phyloP scores from a whole-genome alignment of 164 flowering plant genomes.

The Echeveria elegans region DNA sequence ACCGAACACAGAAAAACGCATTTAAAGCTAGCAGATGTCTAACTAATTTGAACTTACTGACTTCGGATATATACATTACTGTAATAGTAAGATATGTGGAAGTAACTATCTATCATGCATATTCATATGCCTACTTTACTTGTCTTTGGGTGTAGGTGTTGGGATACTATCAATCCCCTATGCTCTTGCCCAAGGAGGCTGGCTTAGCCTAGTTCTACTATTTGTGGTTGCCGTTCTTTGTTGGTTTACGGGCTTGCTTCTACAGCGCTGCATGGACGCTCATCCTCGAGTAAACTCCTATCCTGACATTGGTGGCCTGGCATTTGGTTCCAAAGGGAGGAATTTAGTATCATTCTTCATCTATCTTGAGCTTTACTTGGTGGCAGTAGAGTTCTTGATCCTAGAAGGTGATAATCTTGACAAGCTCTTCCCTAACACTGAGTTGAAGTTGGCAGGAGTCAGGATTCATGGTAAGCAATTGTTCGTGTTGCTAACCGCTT shows the following conservation, averaged over 20 bases:
- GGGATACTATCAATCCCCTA: conserved; percentile 7
- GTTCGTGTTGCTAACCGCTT: neutral
- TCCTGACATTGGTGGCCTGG: neutral
- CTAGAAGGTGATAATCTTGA: conserved; percentile 7
- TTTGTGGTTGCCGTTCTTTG: neutral
- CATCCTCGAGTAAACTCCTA: conserved; percentile 1
- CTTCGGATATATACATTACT: too few relatives aligned
- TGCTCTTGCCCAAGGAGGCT: conserved; percentile 3
- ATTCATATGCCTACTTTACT: too few relatives aligned
- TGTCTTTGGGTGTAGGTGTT: neutral
- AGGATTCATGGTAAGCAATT: neutral
- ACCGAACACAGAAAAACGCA: too few relatives aligned
- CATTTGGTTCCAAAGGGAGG: conserved; percentile 7
- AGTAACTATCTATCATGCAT: neutral
- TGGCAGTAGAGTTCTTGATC: conserved; percentile 5
- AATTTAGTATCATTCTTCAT: neutral
- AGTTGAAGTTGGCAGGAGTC: neutral
- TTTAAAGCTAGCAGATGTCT: too few relatives aligned
- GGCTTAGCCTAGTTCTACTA: neutral
- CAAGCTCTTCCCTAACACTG: conserved; percentile 5
- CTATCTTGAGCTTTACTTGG: conserved; percentile 7
- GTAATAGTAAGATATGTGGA: neutral
- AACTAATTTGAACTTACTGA: too few relatives aligned
- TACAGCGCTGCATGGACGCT: conserved; percentile 4
- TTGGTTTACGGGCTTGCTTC: conserved; percentile 1